Evolutionary conservation across 495 filamentous ascomycete species (phyloP).

Genomic region (Aspergillus wentii): DNA sequence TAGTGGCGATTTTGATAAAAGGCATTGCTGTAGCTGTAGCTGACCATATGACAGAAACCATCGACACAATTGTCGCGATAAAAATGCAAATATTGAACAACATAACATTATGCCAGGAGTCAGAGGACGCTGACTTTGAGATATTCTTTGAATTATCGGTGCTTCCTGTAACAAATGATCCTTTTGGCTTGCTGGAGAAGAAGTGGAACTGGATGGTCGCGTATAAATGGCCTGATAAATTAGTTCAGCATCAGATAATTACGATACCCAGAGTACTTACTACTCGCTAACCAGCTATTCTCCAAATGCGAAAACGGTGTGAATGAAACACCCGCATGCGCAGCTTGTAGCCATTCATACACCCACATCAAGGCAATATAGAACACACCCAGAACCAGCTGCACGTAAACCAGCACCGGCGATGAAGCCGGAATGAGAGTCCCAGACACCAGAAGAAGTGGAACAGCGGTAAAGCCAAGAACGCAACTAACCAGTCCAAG

Average conservation of each 20-base stretch:
- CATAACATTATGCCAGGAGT: conserved; percentile 20
- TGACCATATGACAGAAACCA: conserved; percentile 3
- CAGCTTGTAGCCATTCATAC: conserved; percentile 20
- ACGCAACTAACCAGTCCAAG: conserved; percentile 12
- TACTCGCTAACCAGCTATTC: conserved; percentile 29
- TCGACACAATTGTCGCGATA: conserved; percentile 9
- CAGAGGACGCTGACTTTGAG: conserved; percentile 10
- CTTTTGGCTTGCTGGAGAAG: conserved; percentile 25
- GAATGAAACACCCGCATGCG: conserved; percentile 12
- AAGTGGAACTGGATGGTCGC: conserved; percentile 24
- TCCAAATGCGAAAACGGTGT: conserved; percentile 27
- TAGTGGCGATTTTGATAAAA: no score
- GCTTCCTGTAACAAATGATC: conserved; percentile 36
- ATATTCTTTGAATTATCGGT: conserved; percentile 23
- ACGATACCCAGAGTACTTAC: conserved; percentile 20
- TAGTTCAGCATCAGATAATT: no score
- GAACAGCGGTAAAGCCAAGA: conserved; percentile 18
- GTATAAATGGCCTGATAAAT: conserved; percentile 26
- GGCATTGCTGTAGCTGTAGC: no score
- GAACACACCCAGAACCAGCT: conserved; percentile 13
- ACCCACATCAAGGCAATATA: conserved; percentile 20
- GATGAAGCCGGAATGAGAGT: conserved; percentile 12
- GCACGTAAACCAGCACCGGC: conserved; percentile 3
- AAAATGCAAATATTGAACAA: conserved; percentile 15
- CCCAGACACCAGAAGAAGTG: conserved; percentile 14